Evolutionary conservation across 2,329 filamentous ascomycete species (phyloP), one percentile per base, ranked within the genome.

Genomic region (Akanthomyces muscarius): DNA sequence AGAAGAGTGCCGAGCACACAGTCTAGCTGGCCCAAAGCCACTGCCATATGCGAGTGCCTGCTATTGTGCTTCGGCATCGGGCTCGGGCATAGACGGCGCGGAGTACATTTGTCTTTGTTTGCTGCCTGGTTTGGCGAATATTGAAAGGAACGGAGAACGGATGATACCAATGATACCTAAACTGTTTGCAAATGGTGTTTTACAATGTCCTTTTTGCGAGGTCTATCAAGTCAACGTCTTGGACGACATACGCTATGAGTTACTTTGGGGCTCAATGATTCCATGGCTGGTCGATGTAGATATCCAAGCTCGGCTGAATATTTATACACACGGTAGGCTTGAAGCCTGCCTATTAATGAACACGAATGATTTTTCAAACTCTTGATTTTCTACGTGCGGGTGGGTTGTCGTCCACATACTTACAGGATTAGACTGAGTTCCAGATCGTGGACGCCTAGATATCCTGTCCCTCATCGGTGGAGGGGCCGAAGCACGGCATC

Each of bases 1-100:
- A 71, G 66, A 81, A 89, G 80, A 77, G 76, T 61, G 79, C 81
- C 45, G 79, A 79, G 59, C 62, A 63, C 47, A 48, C 59, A 23
- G 62, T 55, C 45, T 63, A 54, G 30, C 36, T 23, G 5, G 55
- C 18, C 8, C 1, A 28, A 28, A 7, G 14, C 21, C 4, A 38
- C 21, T 41, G 21, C 5, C 7, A 36, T 51, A 47, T 16, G 51
- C 52, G n/a, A 23, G 11, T 18, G 13, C 36, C 33, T 51, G 52
- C 21, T 11, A 30, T 4, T 48, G 18, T 42, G 45, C 30, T n/a
- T 33, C 5, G 11, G 13, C 6, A n/a, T 44, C 11, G 16, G 21
- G 38, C 41, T 13, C 30, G 41, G 38, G 44, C 42, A n/a, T 11
- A 13, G 5, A 8, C 14, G 56, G 11, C 33, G 42, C 45, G 23